Base-by-base conservation (phyloP, 176 grass and related monocot species). In the barley (Hordeum vulgare) region DNA sequence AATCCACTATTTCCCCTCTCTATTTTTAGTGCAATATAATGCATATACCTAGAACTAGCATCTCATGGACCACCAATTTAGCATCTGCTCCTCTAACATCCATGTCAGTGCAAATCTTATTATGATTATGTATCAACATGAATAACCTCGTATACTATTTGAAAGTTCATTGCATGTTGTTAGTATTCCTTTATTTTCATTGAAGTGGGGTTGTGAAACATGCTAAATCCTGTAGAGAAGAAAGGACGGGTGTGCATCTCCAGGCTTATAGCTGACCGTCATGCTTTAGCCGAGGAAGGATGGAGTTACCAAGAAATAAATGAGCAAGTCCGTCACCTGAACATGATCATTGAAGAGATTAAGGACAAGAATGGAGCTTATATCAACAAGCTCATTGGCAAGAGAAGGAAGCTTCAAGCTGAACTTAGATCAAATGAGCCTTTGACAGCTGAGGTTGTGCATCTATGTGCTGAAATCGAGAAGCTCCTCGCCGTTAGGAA, bases 391-490 rank as follows among this genome's bases (percentile, higher is more conserved):
- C 84, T 87, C 60, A 80, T 91, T 63, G 89, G 89, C 67, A 91
- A 87, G 80, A 81, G 78, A 40, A 82, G 83, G 86, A 94, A 91
- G 83, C 81, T 91, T 80, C 89, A 94, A 85, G 66, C 86, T 60
- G 92, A 91, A 76, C 76, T 89, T 62, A 85, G 86, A 85, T 72
- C 84, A 53, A 73, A 80, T 82, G 89, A 91, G 60, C 84, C 85
- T 37, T 74, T 91, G 44, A 78, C 74, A 60, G 77, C 87, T 71
- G 92, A 91, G 81, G 57, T 76, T 23, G 8, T 80, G 47, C 89
- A 94, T 61, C 86, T 91, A 60, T 84, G 31, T 71, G 73, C 61
- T 68, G 89, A 91, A 71, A 71, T 91, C 53, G 83, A 89, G 26
- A 94, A 83, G 24, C 86, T 88, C 62, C 31, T 81, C 79, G 67